These are phyloP conservation scores for Lojkania enalia DNA, from an alignment of 2,329 filamentous ascomycete genomes.

Conservation along the genomic window DNA sequence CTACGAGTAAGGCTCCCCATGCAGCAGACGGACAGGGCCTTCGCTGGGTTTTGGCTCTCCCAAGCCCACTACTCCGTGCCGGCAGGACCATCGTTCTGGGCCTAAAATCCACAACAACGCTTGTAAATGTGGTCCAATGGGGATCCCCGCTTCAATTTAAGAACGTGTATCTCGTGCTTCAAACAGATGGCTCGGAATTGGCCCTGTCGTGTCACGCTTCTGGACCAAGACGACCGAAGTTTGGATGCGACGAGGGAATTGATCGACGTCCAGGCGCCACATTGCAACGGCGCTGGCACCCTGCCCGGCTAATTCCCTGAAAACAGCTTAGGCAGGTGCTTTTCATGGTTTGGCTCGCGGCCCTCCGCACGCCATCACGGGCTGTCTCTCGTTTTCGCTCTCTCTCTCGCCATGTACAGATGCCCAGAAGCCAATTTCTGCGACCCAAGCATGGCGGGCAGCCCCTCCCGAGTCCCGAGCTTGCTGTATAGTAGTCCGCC, in stretches of 20 bases:
- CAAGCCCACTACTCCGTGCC: too few relatives aligned
- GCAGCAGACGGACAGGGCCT: too few relatives aligned
- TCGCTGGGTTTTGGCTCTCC: too few relatives aligned
- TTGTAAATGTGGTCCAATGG: too few relatives aligned
- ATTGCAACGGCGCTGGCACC: conserved; percentile 7
- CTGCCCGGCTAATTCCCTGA: conserved; percentile 6
- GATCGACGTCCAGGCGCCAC: conserved; percentile 5
- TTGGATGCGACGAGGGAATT: conserved; percentile 2
- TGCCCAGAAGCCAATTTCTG: background rate
- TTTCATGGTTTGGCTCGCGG: background rate
- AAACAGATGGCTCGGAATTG: background rate
- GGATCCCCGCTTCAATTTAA: too few relatives aligned
- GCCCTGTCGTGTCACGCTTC: conserved; percentile 9
- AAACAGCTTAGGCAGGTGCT: conserved; percentile 4
- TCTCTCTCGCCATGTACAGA: background rate
- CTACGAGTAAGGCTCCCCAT: too few relatives aligned
- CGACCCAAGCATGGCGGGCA: background rate
- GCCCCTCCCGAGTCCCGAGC: too few relatives aligned
- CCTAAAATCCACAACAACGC: too few relatives aligned
- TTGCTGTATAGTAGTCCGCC: background rate
- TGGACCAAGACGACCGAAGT: conserved; percentile 6
- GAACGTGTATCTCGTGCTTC: too few relatives aligned
- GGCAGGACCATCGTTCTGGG: background rate
- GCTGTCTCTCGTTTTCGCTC: background rate
- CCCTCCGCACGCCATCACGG: conserved; percentile 1